A percentile compares a stretch with the other conserved stretches of the same genome.
phyloP scores from a whole-genome alignment of 139 green algal genomes.

The Spirogloea muscicola region DNA sequence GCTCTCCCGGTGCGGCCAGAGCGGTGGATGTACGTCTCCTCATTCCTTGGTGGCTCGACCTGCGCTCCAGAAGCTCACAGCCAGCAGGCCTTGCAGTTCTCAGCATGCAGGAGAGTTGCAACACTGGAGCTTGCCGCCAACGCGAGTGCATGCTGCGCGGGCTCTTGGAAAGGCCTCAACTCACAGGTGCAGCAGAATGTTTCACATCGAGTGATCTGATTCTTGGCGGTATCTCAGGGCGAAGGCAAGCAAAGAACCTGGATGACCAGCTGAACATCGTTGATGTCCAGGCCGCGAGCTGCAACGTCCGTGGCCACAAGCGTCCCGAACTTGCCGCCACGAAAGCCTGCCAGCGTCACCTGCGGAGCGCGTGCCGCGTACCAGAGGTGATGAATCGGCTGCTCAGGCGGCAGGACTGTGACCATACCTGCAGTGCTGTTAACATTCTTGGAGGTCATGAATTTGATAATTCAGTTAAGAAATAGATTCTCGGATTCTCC shows the following conservation, averaged over 20 bases:
- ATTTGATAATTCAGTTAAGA: no score
- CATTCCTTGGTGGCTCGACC: conserved; percentile 73
- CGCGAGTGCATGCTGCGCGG: background rate
- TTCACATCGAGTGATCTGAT: no score
- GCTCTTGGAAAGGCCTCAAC: background rate
- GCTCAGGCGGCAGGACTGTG: no score
- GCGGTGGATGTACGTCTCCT: conserved; percentile 92
- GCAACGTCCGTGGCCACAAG: conserved; percentile 99
- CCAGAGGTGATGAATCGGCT: no score
- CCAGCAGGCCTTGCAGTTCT: background rate
- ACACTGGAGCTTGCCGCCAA: no score
- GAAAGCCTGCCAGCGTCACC: conserved; percentile 70
- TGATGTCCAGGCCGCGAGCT: conserved; percentile 95
- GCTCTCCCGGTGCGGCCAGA: conserved; percentile 87
- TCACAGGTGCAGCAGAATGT: background rate
- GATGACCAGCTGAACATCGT: conserved; percentile 79
- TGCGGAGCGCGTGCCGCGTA: no score
- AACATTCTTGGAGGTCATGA: no score
- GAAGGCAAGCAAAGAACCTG: no score
- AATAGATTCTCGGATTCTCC: no score
- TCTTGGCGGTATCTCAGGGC: no score
- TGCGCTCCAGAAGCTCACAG: conserved; percentile 48
- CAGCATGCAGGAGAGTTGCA: no score
- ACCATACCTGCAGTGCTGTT: no score
- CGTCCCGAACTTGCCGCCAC: conserved; percentile 77